Evolutionary conservation across 2,329 filamentous ascomycete species (phyloP), one percentile per base, ranked within the genome.

Genomic region (Botrytis sinoallii): DNA sequence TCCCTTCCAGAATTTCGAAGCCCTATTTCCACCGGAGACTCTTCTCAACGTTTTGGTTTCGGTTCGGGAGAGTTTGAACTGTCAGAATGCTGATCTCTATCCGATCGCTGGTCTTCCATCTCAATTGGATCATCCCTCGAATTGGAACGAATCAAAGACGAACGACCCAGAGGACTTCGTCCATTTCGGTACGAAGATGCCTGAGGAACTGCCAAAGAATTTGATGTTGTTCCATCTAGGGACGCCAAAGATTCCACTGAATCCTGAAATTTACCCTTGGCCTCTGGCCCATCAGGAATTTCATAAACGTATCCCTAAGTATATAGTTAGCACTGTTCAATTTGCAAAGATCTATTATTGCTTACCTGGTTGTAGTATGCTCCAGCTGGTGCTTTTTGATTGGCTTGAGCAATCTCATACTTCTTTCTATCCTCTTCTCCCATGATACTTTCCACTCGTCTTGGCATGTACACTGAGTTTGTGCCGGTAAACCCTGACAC

Each of bases 371-470:
- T 71, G n/a, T 71, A 81, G 74, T 83, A 83, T 63, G 82, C 81
- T 57, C 82, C 82, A 44, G 81, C 80, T 29, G 82, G 81, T 55
- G 79, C 79, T 57, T 79, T 78, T 77, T 87, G 86, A 73, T 82
- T 86, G 60, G 87, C 86, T 79, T 92, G 92, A 2, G 91, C 90
- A 79, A 93, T 87, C 78, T 90, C 87, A 80, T 94, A 93, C 79
- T 93, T 92, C 76, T 87, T 88, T 52, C 89, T 88, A 79, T 95
- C 93, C 81, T 96, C 93, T 10, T 92, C 90, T 75, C 89, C 89
- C 88, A 97, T 93, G 79, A 95, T 89, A 78, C 88, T 92, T 48
- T 81, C 80, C 18, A 81, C 80, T n/a, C 80, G 79, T 78, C 95
- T 92, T 0, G 92, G 92, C 79, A 91, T 83, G 78, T 90, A 90